Evolutionary conservation across 1,139 yeast genomes (phyloP), one percentile per base, ranked within the genome.

Genomic region (Taphrina wiesneri): DNA sequence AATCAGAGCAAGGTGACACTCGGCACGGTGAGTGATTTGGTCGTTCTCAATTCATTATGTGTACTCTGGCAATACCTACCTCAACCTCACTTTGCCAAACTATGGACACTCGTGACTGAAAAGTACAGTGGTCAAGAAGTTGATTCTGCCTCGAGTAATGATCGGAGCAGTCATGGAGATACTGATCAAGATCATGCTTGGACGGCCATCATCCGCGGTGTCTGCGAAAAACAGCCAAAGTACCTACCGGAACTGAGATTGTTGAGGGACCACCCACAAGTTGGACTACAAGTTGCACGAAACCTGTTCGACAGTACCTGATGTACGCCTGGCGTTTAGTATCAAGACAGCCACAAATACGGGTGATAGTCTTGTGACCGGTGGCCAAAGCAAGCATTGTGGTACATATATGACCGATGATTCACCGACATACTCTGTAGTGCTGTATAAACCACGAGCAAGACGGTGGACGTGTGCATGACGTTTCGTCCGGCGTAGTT

Each of bases 41-140:
- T 60, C 23, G 47, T 39, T 25, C 57, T 60, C 28, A 19, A 60
- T n/a, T 34, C 57, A 4, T n/a, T 60, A 15, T 30, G 46, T n/a
- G 57, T 51, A 15, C 51, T 60, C 39, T 60, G 57, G 57, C 51
- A 30, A 34, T 41, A 32, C 51, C 34, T 60, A 34, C 57, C 64
- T 9, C 19, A 25, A 15, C 28, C 21, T 7, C 46, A 30, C 19
- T 52, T 53, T 34, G 28, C 39, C 25, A 34, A 30, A 11, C 43
- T 60, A 13, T 39, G 57, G 57, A n/a, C 15, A 15, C 32, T 9
- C 26, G 19, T 23, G 21, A 32, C 59, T 19, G 52, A 11, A 15
- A 21, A 46, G 1, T 0, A 9, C 9, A 13, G 39, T 13, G 13
- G 39, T 32, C 9, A 32, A 13, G 39, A 32, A 32, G 39, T 32